phyloP scores from a whole-genome alignment of 352 stramenopile species.

The Sclerospora graminicola region DNA sequence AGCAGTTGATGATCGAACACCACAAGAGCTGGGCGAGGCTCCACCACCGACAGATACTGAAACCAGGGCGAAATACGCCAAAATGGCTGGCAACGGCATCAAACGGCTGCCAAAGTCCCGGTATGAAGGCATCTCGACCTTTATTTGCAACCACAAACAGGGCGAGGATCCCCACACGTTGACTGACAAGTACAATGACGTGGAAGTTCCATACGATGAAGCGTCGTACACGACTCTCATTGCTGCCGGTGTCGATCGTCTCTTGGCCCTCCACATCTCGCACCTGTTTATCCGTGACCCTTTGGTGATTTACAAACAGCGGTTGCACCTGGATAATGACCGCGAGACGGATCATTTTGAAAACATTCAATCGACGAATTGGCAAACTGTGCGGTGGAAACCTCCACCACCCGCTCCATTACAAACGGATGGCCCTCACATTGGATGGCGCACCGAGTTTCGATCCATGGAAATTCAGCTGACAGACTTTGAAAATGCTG shows the following conservation, averaged over 20 bases:
- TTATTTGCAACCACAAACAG: constrained; percentile 87
- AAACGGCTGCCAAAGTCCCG: constrained; percentile 94
- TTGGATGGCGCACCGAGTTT: constrained; percentile 89
- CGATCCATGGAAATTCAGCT: constrained; percentile 99
- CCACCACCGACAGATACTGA: constrained; percentile 26
- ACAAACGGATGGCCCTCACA: constrained; percentile 30
- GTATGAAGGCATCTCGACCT: constrained; percentile 85
- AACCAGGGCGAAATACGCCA: constrained; percentile 69
- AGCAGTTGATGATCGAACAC: constrained; percentile 92
- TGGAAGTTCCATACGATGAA: constrained; percentile 93
- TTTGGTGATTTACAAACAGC: constrained; percentile 91
- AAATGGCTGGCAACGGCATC: constrained; percentile 88
- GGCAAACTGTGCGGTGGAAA: constrained; percentile 99
- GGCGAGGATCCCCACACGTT: constrained; percentile 62
- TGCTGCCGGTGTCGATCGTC: constrained; percentile 88
- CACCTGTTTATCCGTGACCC: constrained; percentile 99
- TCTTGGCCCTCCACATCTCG: constrained; percentile 95
- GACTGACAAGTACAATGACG: constrained; percentile 89
- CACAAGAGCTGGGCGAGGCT: constrained; percentile 58
- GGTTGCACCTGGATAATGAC: constrained; percentile 74
- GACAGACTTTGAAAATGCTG: constrained; percentile 99
- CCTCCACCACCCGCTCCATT: constrained; percentile 84
- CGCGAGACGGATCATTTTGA: constrained; percentile 95
- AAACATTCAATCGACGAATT: constrained; percentile 99
- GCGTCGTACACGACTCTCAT: constrained; percentile 87